Evolutionary conservation across 2,329 filamentous ascomycete species (phyloP), one percentile per base, ranked within the genome.

Genomic region (Cladophialophora psammophila): DNA sequence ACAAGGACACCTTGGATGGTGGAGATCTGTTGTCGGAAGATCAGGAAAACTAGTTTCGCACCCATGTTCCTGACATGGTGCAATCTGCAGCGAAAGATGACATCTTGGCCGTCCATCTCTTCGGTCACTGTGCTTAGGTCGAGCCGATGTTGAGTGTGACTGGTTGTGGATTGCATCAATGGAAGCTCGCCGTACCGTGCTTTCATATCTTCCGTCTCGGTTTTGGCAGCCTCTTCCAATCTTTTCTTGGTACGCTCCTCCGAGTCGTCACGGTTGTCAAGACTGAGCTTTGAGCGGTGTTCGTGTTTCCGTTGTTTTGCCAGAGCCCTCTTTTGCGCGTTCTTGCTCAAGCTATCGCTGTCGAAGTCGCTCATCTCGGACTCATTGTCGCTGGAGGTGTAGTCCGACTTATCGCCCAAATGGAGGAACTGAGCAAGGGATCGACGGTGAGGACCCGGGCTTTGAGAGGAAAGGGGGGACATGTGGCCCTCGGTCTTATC

Each of bases 1-100:
- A 87, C 82, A 48, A 97, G 82, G 2, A 97, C 91, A 69, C 92
- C 93, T 78, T 97, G 94, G 60, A 97, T 87, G 31, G 93, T 95
- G 71, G 87, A 85, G 12, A 91, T 88, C 79, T 94, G 91, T 79
- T 97, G 92, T 63, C 94, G 90, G 75, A 97, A 90, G 66, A 96
- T 86, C 52, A 97, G 82, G 78, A 97, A 97, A 74, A 93, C 91
- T 38, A 97, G 84, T 72, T 91, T 90, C 73, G 91, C 86, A 76
- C 92, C 94, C 81, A 97, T 86, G 73, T 90, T 90, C 55, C 94
- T 88, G 66, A 95, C 85, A 64, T 93, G 92, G 77, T 94, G 91
- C 20, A 95, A 82, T 38, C 92, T 86, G 40, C 90, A 90, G 48
- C 88, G 87, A 80, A 94, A 93, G 63, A 81, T 79, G 58, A 93